Conservation (phyloP, 2,329 filamentous ascomycete species). For the Talaromyces sp. region DNA sequence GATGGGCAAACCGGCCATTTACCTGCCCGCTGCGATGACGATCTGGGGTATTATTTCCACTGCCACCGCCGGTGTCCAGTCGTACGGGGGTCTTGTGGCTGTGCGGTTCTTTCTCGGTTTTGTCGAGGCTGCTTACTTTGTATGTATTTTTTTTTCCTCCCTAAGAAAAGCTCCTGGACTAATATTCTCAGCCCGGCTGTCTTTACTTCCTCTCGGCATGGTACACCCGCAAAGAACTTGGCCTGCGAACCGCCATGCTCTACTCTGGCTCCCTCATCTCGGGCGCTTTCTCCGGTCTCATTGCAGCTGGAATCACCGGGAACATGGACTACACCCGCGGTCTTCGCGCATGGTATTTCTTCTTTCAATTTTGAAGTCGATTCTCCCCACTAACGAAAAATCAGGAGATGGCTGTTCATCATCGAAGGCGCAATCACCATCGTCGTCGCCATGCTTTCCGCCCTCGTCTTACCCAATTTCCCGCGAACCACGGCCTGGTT, state of each 20-base stretch:
- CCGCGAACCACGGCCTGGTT: conserved; percentile 32
- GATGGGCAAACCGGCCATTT: neutral
- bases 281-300: conserved; percentile 38
- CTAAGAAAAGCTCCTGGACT: neutral
- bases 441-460: conserved; percentile 44
- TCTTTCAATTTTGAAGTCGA: conserved; percentile 56
- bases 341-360: conserved; percentile 38
- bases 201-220: conserved; percentile 64
- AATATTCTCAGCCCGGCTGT: conserved; percentile 44
- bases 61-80: neutral
- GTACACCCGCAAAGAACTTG: conserved; percentile 46
- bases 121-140: conserved; percentile 60
- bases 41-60: conserved; percentile 5
- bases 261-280: conserved; percentile 40
- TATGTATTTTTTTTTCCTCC: neutral
- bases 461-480: conserved; percentile 58
- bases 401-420: conserved; percentile 47
- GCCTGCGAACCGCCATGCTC: conserved; percentile 27
- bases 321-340: conserved; percentile 33
- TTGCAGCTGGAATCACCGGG: conserved; percentile 25
- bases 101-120: conserved; percentile 49
- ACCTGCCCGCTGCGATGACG: conserved; percentile 1
- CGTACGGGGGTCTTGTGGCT: neutral
- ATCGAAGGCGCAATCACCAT: conserved; percentile 34
- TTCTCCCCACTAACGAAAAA: conserved; percentile 47